These are phyloP conservation scores for Yamadazyma philogaea DNA, from an alignment of 805 yeast species.

Conservation along the genomic window DNA sequence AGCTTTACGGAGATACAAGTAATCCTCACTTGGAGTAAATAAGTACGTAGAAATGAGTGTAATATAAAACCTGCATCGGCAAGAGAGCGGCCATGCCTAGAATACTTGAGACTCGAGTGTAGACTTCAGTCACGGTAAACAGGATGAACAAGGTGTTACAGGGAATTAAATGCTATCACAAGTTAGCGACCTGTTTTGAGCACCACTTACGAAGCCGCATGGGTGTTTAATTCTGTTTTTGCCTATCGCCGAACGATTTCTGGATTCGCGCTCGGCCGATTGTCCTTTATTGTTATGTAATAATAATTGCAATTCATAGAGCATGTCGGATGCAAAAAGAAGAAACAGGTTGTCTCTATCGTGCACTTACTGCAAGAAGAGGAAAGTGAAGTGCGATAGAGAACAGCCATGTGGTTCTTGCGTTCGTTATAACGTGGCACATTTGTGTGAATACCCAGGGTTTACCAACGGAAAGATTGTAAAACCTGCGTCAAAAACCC, in stretches of 20 bases:
- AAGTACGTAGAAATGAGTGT: background rate
- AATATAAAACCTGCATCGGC: no score
- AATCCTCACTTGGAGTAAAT: slow-evolving; percentile 10
- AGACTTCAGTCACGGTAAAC: no score
- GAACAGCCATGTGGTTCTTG: slow-evolving; percentile 42
- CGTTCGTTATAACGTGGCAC: slow-evolving; percentile 36
- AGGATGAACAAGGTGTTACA: no score
- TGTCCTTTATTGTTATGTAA: background rate
- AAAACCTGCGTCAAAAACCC: background rate
- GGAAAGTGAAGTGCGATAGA: slow-evolving; percentile 45
- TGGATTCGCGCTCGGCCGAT: slow-evolving; percentile 3
- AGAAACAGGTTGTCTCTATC: slow-evolving; percentile 41
- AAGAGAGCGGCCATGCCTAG: no score
- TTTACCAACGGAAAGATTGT: background rate
- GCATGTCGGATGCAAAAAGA: slow-evolving; percentile 13
- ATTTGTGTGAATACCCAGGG: slow-evolving; percentile 37
- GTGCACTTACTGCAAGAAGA: slow-evolving; percentile 38
- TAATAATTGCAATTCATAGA: background rate
- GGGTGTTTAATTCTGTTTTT: background rate
- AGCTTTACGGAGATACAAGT: slow-evolving; percentile 33
- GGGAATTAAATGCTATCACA: no score
- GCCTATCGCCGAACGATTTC: slow-evolving; percentile 5
- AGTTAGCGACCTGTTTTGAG: no score
- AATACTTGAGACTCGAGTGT: no score
- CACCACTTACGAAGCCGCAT: no score